Base-by-base conservation (phyloP, 441 rosid genomes). In the California macrophylla region DNA sequence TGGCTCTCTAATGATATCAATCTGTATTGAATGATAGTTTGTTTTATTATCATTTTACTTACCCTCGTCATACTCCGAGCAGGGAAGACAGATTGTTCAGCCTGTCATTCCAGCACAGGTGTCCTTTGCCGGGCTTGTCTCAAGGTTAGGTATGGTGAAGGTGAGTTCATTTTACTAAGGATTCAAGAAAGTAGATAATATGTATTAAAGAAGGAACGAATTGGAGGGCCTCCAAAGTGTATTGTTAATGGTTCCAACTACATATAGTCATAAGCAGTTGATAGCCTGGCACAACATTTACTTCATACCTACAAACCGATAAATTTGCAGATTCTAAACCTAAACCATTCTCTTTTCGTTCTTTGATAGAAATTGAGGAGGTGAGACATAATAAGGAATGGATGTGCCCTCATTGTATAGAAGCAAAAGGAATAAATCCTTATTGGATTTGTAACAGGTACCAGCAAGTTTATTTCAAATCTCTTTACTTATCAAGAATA, bases 371-470 rank as follows among this genome's bases (percentile, higher is more conserved):
- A 68, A 52, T 80, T 36, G 86, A 83, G 36, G 81, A 77, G 34
- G 84, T 77, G 50, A 78, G 75, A 58, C 68, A 77, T 67, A 73
- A 80, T 47, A 83, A 75, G 71, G 71, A 78, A 10, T 80, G 84
- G 86, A 78, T 75, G 84, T 83, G 86, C 61, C 86, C 84, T 73
- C 82, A 81, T 66, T 83, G 82, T 70, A 67, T 80, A 54, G 86
- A 83, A 79, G 81, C 80, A 66, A 71, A 67, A 73, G 82, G 86
- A 73, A 45, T 60, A 23, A 81, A 73, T 0, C 81, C 84, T 15
- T 75, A 72, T 26, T 81, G 82, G 86, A 83, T 83, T 68, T 83
- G 81, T 68, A 81, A 78, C 67, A 81, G 84, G 84, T 76, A 50
- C 6, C 7, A 0, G 6, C 20, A 50, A 50, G 8, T 50, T 50